These are phyloP conservation scores for Prunella vulgaris DNA, from an alignment of 257 asterid genomes.

Conservation along the genomic window DNA sequence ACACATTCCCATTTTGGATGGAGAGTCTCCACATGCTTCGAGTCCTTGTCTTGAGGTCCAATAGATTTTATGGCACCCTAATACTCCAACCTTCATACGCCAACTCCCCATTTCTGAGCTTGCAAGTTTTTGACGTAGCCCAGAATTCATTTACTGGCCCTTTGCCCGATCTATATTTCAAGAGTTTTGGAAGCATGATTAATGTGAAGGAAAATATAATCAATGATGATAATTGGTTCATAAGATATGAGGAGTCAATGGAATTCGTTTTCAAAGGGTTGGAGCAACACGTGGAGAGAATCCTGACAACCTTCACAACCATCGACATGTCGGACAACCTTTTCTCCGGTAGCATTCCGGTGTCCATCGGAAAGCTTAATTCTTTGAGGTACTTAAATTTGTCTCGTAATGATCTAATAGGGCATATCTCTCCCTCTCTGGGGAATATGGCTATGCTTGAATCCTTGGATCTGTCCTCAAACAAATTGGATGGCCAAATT, in stretches of 20 bases:
- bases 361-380: not conserved
- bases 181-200: conserved; percentile 17
- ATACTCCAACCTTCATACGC: not conserved
- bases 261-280: not conserved
- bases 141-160: not conserved
- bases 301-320: not conserved
- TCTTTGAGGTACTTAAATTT: too few relatives aligned
- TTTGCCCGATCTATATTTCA: not conserved
- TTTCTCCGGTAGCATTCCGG: conserved; percentile 12
- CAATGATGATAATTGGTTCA: not conserved
- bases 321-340: conserved; percentile 21
- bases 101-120: not conserved
- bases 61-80: conserved; percentile 4
- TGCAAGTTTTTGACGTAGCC: conserved; percentile 17
- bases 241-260: not conserved
- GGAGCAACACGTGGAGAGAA: not conserved
- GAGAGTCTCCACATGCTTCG: conserved; percentile 21
- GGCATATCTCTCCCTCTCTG: too few relatives aligned
- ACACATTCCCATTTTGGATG: conserved; percentile 28
- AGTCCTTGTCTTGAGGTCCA: conserved; percentile 24
- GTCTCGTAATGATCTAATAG: too few relatives aligned
- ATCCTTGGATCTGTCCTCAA: not conserved
- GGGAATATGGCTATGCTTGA: too few relatives aligned
- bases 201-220: not conserved
- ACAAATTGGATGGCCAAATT: not conserved